phyloP scores from a whole-genome alignment of 257 asterid genomes.

The Euphrasia confusa region DNA sequence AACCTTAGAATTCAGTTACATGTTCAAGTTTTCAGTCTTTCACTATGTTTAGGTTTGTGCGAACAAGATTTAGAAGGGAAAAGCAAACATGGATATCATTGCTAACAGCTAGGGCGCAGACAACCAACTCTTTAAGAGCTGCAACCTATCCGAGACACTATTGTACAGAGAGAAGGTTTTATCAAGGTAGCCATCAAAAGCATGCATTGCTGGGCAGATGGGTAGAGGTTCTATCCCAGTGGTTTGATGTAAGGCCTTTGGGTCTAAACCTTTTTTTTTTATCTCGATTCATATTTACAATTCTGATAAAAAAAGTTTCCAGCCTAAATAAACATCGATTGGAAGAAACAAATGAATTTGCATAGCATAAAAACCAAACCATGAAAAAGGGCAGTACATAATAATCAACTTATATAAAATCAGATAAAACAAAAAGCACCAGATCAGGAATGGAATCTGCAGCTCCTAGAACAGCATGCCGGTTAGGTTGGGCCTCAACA shows the following conservation, averaged over 20 bases:
- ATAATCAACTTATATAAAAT: constrained; percentile 14
- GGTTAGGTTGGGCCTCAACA: constrained; percentile 89
- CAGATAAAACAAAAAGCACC: constrained; percentile 38
- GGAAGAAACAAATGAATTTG: neutral
- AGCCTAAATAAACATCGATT: neutral
- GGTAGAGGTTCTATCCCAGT: no score
- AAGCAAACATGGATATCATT: constrained; percentile 1
- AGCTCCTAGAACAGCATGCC: constrained; percentile 87
- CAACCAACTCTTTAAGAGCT: neutral
- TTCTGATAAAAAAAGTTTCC: neutral
- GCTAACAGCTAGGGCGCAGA: constrained; percentile 1
- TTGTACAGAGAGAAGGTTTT: no score
- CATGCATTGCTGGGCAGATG: no score
- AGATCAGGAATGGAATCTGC: constrained; percentile 84
- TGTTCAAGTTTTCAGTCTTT: neutral
- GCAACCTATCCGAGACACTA: neutral
- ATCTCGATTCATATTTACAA: no score
- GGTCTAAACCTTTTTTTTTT: no score
- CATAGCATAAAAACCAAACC: neutral
- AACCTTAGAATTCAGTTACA: neutral
- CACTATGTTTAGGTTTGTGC: neutral
- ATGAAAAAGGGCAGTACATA: neutral
- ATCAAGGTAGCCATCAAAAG: no score
- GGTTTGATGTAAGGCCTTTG: no score
- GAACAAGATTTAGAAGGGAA: constrained; percentile 7